Evolutionary conservation across 805 yeast genomes (phyloP), one percentile per base, ranked within the genome.

Genomic region (Pichia scutulata): DNA sequence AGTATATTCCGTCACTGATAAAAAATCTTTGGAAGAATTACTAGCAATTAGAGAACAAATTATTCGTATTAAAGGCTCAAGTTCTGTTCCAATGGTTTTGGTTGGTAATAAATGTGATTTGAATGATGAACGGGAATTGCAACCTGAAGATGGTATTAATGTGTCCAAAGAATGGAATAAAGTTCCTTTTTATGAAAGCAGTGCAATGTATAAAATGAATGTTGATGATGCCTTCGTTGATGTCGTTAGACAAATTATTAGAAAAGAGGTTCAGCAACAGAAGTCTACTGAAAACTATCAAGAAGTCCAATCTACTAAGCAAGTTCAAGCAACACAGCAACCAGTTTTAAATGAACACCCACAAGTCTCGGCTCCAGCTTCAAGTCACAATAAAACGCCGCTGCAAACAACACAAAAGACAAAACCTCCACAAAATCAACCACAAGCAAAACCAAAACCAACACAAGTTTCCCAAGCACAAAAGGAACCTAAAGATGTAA

Each of bases 91-190:
- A 30, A 84, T 89, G 85, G 95, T 89, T 12, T 71, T 92, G 39
- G 83, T 90, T 39, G 98, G 96, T 48, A 89, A 89, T 68, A 92
- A 92, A 67, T 86, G 95, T 59, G 98, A 92, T 69, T 73, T 88
- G 54, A 79, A 77, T 9, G 78, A 78, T 22, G 89, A 84, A 57
- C 74, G 97, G 53, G 84, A 76, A n/a, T 74, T 89, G 19, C 71
- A 82, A 50, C 85, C 88, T 6, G 89, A 84, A 52, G 89, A 86
- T 57, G 98, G 96, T 41, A 82, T 86, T 47, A 79, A 78, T 51
- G 85, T 89, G 5, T 86, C 95, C 26, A 85, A 85, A 55, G 78
- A 80, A 52, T 87, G 97, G 95, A 95, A 92, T 18, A 77, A 78
- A 60, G 93, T 87, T 2, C 96, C 96, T 23, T 92, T 90, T 61